phyloP scores from a whole-genome alignment of 2,329 filamentous ascomycete species.

The Chaetothyriales sp. region DNA sequence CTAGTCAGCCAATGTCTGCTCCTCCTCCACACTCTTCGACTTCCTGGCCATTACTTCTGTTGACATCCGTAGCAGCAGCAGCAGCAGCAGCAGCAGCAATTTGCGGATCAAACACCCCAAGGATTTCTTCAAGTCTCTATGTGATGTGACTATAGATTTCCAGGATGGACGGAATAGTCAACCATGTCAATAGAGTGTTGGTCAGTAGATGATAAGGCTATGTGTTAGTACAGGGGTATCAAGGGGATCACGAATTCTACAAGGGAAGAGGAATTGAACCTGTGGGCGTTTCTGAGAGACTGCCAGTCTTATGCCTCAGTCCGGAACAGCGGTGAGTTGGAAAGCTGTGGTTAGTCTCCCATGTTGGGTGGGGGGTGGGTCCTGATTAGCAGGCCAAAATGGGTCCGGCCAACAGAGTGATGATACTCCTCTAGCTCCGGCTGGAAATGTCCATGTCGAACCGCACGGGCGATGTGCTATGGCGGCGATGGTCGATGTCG shows the following conservation, averaged over 20 bases:
- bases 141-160: neutral
- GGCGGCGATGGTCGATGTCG: constrained; percentile 10
- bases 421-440: neutral
- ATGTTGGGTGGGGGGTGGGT: neutral
- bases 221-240: neutral
- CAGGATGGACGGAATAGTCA: neutral
- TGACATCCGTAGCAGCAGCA: neutral
- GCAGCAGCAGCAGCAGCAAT: neutral
- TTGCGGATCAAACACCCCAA: neutral
- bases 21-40: neutral
- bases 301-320: neutral
- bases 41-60: neutral
- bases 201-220: neutral
- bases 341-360: neutral
- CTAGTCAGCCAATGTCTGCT: neutral
- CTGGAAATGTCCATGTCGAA: neutral
- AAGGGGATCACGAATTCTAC: neutral
- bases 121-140: neutral
- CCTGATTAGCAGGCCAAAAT: too few relatives aligned
- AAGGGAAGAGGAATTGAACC: neutral
- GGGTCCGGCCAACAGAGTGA: neutral
- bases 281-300: neutral
- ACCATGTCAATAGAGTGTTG: neutral
- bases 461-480: neutral
- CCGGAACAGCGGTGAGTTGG: neutral